These are phyloP conservation scores for Penicillium thymicola DNA, from an alignment of 2,329 filamentous ascomycete species.

Conservation along the genomic window DNA sequence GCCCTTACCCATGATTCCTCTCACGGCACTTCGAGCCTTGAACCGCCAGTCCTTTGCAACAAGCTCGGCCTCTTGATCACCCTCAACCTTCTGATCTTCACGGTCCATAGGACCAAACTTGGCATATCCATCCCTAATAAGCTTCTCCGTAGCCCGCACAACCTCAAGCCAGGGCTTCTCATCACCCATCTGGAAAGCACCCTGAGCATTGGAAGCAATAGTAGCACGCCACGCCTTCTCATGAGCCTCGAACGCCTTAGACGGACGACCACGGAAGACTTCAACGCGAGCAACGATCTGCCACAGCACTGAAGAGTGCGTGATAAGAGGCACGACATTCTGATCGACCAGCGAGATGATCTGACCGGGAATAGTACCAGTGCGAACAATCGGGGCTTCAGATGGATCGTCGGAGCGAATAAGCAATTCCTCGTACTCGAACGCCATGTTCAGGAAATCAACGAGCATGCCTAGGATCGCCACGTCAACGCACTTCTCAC, in stretches of 20 bases:
- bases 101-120: constrained; percentile 64
- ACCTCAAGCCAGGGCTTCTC: constrained; percentile 67
- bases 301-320: constrained; percentile 73
- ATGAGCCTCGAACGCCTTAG: constrained; percentile 72
- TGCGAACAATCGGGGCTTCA: constrained; percentile 39
- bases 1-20: constrained; percentile 77
- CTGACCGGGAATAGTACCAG: constrained; percentile 50
- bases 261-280: constrained; percentile 68
- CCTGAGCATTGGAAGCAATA: constrained; percentile 49
- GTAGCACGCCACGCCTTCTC: constrained; percentile 84
- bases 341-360: constrained; percentile 72
- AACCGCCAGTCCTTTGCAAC: constrained; percentile 82
- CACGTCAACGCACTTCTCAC: constrained; percentile 74
- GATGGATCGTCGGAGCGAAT: constrained; percentile 36
- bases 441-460: constrained; percentile 61
- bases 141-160: constrained; percentile 72
- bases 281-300: constrained; percentile 67
- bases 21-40: constrained; percentile 79
- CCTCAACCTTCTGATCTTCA: constrained; percentile 51
- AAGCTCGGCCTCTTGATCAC: constrained; percentile 50
- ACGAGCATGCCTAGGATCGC: constrained; percentile 70
- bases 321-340: constrained; percentile 77
- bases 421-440: constrained; percentile 38
- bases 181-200: constrained; percentile 51
- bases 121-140: constrained; percentile 75